Percentiles rank a stretch among this genome's conserved stretches.
These are phyloP conservation scores for Neofusicoccum sp. DNA, from an alignment of 2,329 filamentous ascomycete genomes.

Conservation along the genomic window DNA sequence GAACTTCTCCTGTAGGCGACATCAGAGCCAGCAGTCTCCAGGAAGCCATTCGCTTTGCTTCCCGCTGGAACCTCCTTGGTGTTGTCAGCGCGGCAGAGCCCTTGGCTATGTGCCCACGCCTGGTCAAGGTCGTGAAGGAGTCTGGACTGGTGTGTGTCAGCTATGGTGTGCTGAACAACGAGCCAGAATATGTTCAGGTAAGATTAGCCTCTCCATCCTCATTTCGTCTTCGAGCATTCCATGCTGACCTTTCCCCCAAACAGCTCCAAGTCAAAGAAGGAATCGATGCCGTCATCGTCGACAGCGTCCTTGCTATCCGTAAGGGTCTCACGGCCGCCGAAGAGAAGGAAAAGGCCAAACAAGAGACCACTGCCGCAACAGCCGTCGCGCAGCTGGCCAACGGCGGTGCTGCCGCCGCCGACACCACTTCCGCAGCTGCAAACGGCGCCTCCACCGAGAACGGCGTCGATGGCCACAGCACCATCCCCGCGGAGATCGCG, in stretches of 20 bases:
- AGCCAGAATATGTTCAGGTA: constrained; percentile 82
- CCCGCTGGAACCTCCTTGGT: constrained; percentile 90
- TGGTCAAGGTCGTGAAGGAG: constrained; percentile 93
- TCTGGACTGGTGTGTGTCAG: constrained; percentile 91
- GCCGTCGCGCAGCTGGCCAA: neutral
- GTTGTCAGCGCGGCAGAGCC: constrained; percentile 89
- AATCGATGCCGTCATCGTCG: constrained; percentile 97
- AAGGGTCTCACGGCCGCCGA: constrained; percentile 70
- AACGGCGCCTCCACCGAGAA: neutral
- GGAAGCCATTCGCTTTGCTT: constrained; percentile 93
- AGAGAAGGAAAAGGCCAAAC: neutral
- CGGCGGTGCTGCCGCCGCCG: neutral
- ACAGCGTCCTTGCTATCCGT: constrained; percentile 88
- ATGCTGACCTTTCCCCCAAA: constrained; percentile 22
- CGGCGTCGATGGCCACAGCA: neutral
- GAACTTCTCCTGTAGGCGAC: constrained; percentile 78
- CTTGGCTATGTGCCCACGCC: constrained; percentile 81
- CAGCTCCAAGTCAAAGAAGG: constrained; percentile 90
- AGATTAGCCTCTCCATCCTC: constrained; percentile 34
- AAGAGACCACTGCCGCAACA: neutral
- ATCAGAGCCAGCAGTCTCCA: constrained; percentile 89
- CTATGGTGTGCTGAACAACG: constrained; percentile 90
- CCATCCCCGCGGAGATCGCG: neutral
- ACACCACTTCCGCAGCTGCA: neutral
- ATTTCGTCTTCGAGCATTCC: neutral